Evolutionary conservation across 352 stramenopile genomes (phyloP), one percentile per base, ranked within the genome.

Genomic region (Phytophthora fragariae): DNA sequence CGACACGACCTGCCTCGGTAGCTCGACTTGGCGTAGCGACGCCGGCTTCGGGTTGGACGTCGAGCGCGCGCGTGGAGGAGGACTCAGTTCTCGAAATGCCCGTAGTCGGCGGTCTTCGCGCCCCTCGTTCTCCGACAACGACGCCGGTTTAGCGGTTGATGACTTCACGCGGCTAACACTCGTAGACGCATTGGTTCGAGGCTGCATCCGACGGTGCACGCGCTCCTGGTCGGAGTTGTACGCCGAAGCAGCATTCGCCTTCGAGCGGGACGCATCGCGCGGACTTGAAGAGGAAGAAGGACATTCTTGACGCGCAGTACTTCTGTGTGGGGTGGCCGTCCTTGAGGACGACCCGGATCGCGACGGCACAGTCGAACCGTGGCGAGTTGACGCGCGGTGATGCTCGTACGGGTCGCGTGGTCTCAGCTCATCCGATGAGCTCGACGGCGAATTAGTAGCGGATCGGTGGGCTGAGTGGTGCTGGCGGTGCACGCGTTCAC

Each of bases 41-140:
- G 47, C 57, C 4, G 50, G 61, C 57, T 75, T 75, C 39, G 67
- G 62, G 49, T 68, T 71, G n/a, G 62, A 68, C 14, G 55, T 68
- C 55, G 57, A 72, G 8, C 57, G 72, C 14, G 68, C 37, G 62
- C 60, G 61, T 6, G 50, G 12, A 0, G 72, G 27, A 56, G 67
- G 44, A 68, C 57, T 79, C n/a, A 55, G 4, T 5, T 72, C 67
- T 53, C 53, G 37, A 11, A 68, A 69, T 11, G 60, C 61, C 12
- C 52, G 49, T 12, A 64, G 9, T 8, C 67, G 56, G 47, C 61
- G 61, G 35, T 75, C 57, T 2, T 78, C 67, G 31, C 57, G 52
- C 47, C 55, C 46, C 52, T 75, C 67, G 3, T 27, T 72, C 17
- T 75, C 61, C 1, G 67, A 69, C 17, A 69, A 60, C 11, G 52